Evolutionary conservation across 345 rosid genomes (phyloP).

Genomic region (Murraya paniculata): DNA sequence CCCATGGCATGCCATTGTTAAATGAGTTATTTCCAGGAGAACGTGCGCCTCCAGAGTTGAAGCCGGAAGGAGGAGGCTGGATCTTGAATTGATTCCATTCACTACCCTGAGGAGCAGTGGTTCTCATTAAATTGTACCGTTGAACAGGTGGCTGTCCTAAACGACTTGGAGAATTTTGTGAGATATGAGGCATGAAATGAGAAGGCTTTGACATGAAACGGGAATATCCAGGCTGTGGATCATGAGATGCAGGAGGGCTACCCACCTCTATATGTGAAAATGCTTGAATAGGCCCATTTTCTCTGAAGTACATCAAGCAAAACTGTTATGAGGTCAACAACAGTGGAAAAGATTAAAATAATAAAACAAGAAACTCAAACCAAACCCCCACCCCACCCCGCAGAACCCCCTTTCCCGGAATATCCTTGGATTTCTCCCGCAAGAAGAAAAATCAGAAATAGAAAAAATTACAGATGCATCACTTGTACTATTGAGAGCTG

Average conservation of each 20-base stretch:
- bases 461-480: neutral
- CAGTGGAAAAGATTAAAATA: neutral
- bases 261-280: conserved; percentile 62
- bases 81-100: conserved; percentile 71
- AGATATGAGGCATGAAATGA: conserved; percentile 46
- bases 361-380: too few relatives aligned
- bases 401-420: neutral
- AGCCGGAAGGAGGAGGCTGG: conserved; percentile 65
- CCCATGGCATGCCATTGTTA: conserved; percentile 75
- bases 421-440: neutral
- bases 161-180: conserved; percentile 87
- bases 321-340: conserved; percentile 8
- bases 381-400: too few relatives aligned
- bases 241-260: conserved; percentile 67
- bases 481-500: neutral
- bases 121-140: conserved; percentile 55
- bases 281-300: conserved; percentile 54
- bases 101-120: conserved; percentile 41
- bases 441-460: neutral
- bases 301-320: conserved; percentile 42
- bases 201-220: conserved; percentile 59
- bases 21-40: conserved; percentile 81
- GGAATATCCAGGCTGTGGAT: conserved; percentile 55
- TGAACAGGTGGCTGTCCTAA: conserved; percentile 79
- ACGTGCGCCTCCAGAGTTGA: conserved; percentile 58